Evolutionary conservation across 2,329 filamentous ascomycete species (phyloP), one percentile per base, ranked within the genome.

Genomic region (Chaetomiaceae sp.): DNA sequence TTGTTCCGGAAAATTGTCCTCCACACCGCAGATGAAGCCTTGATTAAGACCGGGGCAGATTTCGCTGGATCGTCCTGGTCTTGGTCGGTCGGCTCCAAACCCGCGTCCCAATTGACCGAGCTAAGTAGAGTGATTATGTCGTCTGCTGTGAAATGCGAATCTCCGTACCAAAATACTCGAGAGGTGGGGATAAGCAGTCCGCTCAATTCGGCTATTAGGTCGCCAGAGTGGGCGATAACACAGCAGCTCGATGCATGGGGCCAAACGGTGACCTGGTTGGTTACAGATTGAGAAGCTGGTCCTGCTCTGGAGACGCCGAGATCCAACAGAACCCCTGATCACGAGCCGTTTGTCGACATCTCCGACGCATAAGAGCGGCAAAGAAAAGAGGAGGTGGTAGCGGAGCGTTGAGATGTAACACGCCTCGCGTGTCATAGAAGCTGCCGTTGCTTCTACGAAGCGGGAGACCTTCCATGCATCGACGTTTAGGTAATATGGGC

Each of bases 101-200:
- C n/a, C n/a, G n/a, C n/a, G n/a, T n/a, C n/a, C n/a, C n/a, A n/a
- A n/a, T n/a, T n/a, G n/a, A n/a, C n/a, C n/a, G n/a, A n/a, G n/a
- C n/a, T n/a, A n/a, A n/a, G n/a, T n/a, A n/a, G n/a, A n/a, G n/a
- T n/a, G n/a, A n/a, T n/a, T n/a, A n/a, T n/a, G n/a, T n/a, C n/a
- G n/a, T n/a, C n/a, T n/a, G n/a, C n/a, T n/a, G n/a, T n/a, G n/a
- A n/a, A n/a, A n/a, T n/a, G n/a, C n/a, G n/a, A n/a, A n/a, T n/a
- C n/a, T n/a, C n/a, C n/a, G n/a, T n/a, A n/a, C n/a, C n/a, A n/a
- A n/a, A n/a, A n/a, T n/a, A n/a, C n/a, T 51, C 20, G 30, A 40
- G 48, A 44, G 23, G 40, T 44, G 48, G 48, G 32, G 48, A 37
- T 37, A 6, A 33, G 11, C 37, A n/a, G n/a, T n/a, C n/a, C n/a